A percentile compares a stretch with the other conserved stretches of the same genome.
phyloP scores from a whole-genome alignment of 2,329 filamentous ascomycete species.

The Didymellaceae sp. region DNA sequence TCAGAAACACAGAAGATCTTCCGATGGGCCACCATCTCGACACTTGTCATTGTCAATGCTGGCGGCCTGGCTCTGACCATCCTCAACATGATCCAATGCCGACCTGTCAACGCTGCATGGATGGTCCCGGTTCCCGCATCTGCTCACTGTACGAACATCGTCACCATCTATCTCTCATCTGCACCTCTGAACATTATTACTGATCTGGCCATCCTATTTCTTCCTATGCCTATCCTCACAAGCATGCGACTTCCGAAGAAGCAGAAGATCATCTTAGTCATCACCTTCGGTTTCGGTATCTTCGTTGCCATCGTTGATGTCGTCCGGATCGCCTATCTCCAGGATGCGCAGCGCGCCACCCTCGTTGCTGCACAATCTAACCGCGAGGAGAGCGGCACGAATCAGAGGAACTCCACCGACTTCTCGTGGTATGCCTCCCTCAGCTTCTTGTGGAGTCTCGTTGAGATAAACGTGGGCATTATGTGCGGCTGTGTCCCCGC shows the following conservation, averaged over 20 bases:
- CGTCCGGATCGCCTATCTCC: slow-evolving; percentile 86
- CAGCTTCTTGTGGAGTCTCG: slow-evolving; percentile 90
- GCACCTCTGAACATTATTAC: slow-evolving; percentile 92
- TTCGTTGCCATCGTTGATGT: slow-evolving; percentile 91
- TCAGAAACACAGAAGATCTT: slow-evolving; percentile 80
- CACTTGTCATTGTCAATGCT: slow-evolving; percentile 77
- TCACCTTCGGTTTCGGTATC: slow-evolving; percentile 85
- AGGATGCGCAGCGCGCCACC: slow-evolving; percentile 66
- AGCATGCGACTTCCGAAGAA: slow-evolving; percentile 82
- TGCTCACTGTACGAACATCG: slow-evolving; percentile 65
- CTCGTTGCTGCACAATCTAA: slow-evolving; percentile 51
- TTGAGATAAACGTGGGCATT: slow-evolving; percentile 90
- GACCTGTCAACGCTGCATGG: slow-evolving; percentile 75
- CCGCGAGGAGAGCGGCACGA: slow-evolving; percentile 30
- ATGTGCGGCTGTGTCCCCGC: slow-evolving; percentile 92
- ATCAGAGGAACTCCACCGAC: slow-evolving; percentile 54
- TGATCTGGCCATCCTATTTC: slow-evolving; percentile 82
- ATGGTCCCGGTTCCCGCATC: slow-evolving; percentile 51
- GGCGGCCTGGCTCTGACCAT: slow-evolving; percentile 81
- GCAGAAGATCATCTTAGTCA: slow-evolving; percentile 85
- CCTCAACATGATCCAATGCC: slow-evolving; percentile 87
- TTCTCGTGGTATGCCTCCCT: slow-evolving; percentile 76
- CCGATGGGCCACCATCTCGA: slow-evolving; percentile 80
- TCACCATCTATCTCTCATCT: slow-evolving; percentile 72
- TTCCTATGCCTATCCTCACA: slow-evolving; percentile 82